Evolutionary conservation across 495 filamentous ascomycete genomes (phyloP).

Genomic region (Aspergillus cristatus): DNA sequence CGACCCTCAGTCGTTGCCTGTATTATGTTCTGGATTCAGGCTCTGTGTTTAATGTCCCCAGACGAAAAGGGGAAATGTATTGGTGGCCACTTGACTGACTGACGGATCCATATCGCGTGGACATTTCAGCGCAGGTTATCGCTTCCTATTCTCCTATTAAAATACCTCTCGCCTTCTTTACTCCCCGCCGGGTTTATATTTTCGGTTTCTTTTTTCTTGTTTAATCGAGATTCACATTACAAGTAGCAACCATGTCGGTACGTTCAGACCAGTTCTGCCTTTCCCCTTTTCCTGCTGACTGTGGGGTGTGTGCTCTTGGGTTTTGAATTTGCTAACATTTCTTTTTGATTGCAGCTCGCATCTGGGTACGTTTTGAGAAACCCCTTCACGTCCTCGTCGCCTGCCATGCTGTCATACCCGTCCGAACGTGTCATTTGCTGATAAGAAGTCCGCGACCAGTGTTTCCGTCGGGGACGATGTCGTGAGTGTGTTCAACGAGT

Average conservation of each 20-base stretch:
- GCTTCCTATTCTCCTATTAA: too few species aligned
- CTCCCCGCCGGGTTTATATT: not conserved
- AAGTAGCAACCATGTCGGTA: constrained; percentile 33
- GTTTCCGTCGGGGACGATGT: constrained; percentile 73
- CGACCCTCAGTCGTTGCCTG: too few species aligned
- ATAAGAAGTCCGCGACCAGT: constrained; percentile 36
- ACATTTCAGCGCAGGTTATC: constrained; percentile 18
- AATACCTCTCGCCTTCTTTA: too few species aligned
- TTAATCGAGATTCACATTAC: constrained; percentile 10
- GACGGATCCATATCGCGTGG: constrained; percentile 19
- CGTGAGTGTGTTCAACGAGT: constrained; percentile 74
- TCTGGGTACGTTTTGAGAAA: constrained; percentile 29
- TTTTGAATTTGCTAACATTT: constrained; percentile 9
- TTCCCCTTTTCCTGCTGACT: constrained; percentile 1
- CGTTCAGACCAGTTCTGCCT: too few species aligned
- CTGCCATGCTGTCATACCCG: too few species aligned
- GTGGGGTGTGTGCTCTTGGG: too few species aligned
- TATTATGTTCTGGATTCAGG: too few species aligned
- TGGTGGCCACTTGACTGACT: constrained; percentile 4
- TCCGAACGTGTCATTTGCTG: constrained; percentile 10
- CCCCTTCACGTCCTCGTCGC: constrained; percentile 6
- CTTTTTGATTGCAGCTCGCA: constrained; percentile 27
- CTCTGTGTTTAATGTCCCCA: too few species aligned
- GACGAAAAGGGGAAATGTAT: too few species aligned
- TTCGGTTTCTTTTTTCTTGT: constrained; percentile 9